phyloP scores from a whole-genome alignment of 228 moss, liverwort and hornwort genomes.

The Sphagnum magellanicum region DNA sequence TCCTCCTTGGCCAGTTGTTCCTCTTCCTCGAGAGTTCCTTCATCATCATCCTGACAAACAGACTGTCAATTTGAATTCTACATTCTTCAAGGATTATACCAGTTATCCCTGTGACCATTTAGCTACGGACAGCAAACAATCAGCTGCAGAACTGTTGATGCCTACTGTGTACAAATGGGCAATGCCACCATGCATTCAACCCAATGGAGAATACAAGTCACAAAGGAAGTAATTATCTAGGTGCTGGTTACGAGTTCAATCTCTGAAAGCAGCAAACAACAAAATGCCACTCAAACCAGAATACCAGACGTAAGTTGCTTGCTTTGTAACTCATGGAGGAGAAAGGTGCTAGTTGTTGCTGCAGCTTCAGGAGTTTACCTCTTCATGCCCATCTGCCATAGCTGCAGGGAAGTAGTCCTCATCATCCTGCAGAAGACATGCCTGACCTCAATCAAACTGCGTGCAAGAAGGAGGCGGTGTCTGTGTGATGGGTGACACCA shows the following conservation, averaged over 20 bases:
- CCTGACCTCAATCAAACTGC: slow-evolving; percentile 68
- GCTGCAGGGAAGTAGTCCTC: slow-evolving; percentile 70
- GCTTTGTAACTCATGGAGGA: slow-evolving; percentile 10
- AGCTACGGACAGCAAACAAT: too few relatives aligned
- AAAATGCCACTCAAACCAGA: slow-evolving; percentile 23
- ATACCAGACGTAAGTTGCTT: slow-evolving; percentile 27
- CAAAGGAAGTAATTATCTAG: not conserved
- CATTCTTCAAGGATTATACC: too few relatives aligned
- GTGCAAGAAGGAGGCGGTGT: slow-evolving; percentile 28
- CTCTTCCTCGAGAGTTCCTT: slow-evolving; percentile 78
- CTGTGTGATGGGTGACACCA: slow-evolving; percentile 24
- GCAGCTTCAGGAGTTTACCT: slow-evolving; percentile 54
- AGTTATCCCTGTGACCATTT: too few relatives aligned
- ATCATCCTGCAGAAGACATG: slow-evolving; percentile 80
- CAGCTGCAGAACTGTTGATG: too few relatives aligned
- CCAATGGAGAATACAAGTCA: too few relatives aligned
- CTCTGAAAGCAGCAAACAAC: not conserved
- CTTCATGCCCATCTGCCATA: slow-evolving; percentile 54
- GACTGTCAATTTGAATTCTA: too few relatives aligned
- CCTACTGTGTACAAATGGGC: too few relatives aligned
- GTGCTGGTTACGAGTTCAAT: not conserved
- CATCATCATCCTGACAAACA: slow-evolving; percentile 60
- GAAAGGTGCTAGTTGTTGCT: slow-evolving; percentile 25
- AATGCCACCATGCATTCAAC: too few relatives aligned
- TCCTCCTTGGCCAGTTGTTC: slow-evolving; percentile 52